Evolutionary conservation across 768 basidiomycete species (phyloP).

Genomic region (Polyporus arcularius): DNA sequence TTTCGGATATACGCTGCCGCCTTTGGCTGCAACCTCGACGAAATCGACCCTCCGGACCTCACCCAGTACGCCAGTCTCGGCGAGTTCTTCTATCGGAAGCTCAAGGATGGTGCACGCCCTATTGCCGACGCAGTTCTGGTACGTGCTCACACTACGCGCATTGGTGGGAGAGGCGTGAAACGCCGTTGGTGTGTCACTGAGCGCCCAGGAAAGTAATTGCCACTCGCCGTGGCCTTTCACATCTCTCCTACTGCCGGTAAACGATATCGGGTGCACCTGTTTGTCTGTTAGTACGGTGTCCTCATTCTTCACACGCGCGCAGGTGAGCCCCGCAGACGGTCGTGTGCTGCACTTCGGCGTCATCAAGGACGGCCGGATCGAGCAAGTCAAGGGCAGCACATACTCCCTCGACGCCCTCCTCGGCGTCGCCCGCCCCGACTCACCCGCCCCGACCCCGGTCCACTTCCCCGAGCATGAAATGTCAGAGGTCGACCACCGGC

Average conservation of each 20-base stretch:
- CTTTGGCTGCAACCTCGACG: constrained; percentile 95
- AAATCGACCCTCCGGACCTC: constrained; percentile 81
- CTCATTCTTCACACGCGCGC: constrained; percentile 1
- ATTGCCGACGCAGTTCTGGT: constrained; percentile 77
- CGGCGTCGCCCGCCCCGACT: constrained; percentile 61
- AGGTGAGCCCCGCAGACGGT: constrained; percentile 96
- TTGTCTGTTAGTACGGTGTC: background rate
- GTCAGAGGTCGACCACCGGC: constrained; percentile 74
- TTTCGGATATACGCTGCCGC: constrained; percentile 80
- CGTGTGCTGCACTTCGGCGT: constrained; percentile 89
- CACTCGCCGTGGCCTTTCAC: too few species aligned
- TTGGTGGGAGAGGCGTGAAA: too few species aligned
- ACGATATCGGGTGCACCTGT: background rate
- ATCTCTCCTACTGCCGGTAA: too few species aligned
- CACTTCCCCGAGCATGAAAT: constrained; percentile 49
- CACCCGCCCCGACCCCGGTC: constrained; percentile 42
- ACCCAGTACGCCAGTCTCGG: constrained; percentile 83
- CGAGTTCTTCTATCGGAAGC: constrained; percentile 90
- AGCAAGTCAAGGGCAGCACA: constrained; percentile 97
- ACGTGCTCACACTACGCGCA: constrained; percentile 22
- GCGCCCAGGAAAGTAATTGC: too few species aligned
- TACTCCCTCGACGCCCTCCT: constrained; percentile 95
- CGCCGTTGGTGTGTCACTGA: too few species aligned
- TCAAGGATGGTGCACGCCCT: constrained; percentile 81
- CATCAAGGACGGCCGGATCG: constrained; percentile 76